Evolutionary conservation across 352 stramenopile species (phyloP), one percentile per base, ranked within the genome.

Genomic region (Phytophthora syringae): DNA sequence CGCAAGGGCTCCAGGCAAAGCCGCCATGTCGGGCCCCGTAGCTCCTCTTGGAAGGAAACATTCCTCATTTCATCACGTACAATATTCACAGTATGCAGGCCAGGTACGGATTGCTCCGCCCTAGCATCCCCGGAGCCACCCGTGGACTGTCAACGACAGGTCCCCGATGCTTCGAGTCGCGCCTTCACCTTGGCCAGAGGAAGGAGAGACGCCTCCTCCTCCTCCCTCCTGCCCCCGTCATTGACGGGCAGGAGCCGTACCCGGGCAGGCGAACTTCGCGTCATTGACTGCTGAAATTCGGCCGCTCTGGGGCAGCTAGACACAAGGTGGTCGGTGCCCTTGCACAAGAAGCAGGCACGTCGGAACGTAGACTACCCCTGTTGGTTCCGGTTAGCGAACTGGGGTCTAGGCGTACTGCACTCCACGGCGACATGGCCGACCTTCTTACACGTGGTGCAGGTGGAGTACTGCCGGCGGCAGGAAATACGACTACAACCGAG

Each of bases 151-250:
- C n/a, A n/a, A n/a, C n/a, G n/a, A n/a, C n/a, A n/a, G n/a, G n/a
- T n/a, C n/a, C n/a, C n/a, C n/a, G n/a, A n/a, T n/a, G n/a, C n/a
- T n/a, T n/a, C n/a, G n/a, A n/a, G n/a, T 28, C 13, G 20, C n/a
- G 18, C 16, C 42, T 18, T 30, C 7, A 7, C n/a, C 7, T 18
- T 0, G 42, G 11, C 42, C 3, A 49, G 42, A 49, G 42, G 42
- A 49, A 49, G 42, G 42, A 49, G 42, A 18, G 18, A 28, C 42
- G n/a, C 4, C 16, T n/a, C 42, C 42, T 49, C 28, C 42, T 10
- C 47, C 47, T 25, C 34, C 47, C 47, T 53, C 27, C 15, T n/a
- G 47, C 9, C 47, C 16, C 34, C n/a, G 15, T 53, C 47, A 42
- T 42, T 53, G 45, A 1, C n/a, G 32, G 32, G 32, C 3, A 16